Conservation (phyloP, 768 basidiomycete species). For the Terana coerulea region DNA sequence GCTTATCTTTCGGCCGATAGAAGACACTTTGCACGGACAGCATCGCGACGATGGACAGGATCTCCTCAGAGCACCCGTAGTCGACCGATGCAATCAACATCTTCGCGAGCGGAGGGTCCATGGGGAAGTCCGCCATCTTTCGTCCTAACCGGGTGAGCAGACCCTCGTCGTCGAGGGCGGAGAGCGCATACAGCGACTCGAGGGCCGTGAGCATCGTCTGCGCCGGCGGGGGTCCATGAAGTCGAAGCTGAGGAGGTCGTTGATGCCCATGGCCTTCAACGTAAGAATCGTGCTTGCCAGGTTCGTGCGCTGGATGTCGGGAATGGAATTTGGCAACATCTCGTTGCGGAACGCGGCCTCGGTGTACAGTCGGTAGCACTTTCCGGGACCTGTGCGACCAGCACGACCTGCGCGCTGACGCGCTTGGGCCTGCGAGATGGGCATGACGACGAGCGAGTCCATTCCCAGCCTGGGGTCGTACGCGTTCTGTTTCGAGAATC, state of each 20-base stretch:
- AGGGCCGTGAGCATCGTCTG: slow-evolving; percentile 96
- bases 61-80: slow-evolving; percentile 96
- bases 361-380: slow-evolving; percentile 96
- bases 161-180: slow-evolving; percentile 96
- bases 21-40: slow-evolving; percentile 94
- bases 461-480: slow-evolving; percentile 97
- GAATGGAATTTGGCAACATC: slow-evolving; percentile 96
- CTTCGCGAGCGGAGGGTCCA: slow-evolving; percentile 94
- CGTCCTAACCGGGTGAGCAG: slow-evolving; percentile 89
- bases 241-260: slow-evolving; percentile 95
- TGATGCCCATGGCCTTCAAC: slow-evolving; percentile 98
- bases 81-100: slow-evolving; percentile 99
- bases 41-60: slow-evolving; percentile 97
- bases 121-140: slow-evolving; percentile 99
- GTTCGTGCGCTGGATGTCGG: slow-evolving; percentile 96
- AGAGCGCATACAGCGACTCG: slow-evolving; percentile 91
- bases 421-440: slow-evolving; percentile 98
- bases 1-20: slow-evolving; percentile 99
- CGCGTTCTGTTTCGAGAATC: slow-evolving; percentile 98
- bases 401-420: slow-evolving; percentile 95
- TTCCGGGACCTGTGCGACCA: slow-evolving; percentile 96
- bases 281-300: slow-evolving; percentile 89
- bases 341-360: slow-evolving; percentile 98
- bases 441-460: slow-evolving; percentile 98
- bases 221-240: slow-evolving; percentile 99